Base-by-base conservation (phyloP, 805 yeast genomes). In the Candida corydali region DNA sequence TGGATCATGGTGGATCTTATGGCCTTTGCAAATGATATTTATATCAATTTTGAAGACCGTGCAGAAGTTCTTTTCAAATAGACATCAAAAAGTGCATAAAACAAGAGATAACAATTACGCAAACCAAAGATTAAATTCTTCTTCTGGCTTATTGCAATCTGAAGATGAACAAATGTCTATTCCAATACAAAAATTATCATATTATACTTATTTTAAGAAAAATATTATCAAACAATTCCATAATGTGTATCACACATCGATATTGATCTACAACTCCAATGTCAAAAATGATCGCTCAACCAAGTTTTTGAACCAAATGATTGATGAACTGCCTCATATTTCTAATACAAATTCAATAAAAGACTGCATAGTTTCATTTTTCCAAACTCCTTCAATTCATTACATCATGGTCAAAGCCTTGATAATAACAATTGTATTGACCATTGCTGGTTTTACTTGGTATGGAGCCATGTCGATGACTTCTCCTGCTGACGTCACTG, bases 401-500 rank as follows among this genome's bases (percentile, higher is more conserved):
- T 76, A 79, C 52, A 61, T 83, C 10, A 45, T 72, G 25, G 46
- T 47, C 26, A 61, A 70, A 17, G 55, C 76, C 4, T 57, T 68
- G 3, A 34, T 71, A 3, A 61, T 83, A 20, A 70, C 83, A 3
- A 20, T 74, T 7, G 73, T 86, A 5, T 64, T 86, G 42, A 84
- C 84, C 14, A 42, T 77, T 2, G 95, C 95, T 0, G 95, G 94
- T 1, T 65, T 75, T 14, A 76, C 95, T 2, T 86, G 96, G 96
- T 87, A 86, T 54, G 73, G 84, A 12, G 83, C 95, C 8, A 85
- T 87, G 78, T 70, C 79, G 20, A 60, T 84, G 52, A 80, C 95
- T 0, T 82, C 88, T 19, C 86, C 94, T 0, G 71, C 86, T 3
- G 95, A 87, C 50, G 82, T 87, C 25, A 87, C 95, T 2, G 96